A percentile compares a stretch with the other conserved stretches of the same genome.
Evolutionary conservation across 1,139 yeast genomes (phyloP).

Genomic region (Saccharomyces pastorianus): DNA sequence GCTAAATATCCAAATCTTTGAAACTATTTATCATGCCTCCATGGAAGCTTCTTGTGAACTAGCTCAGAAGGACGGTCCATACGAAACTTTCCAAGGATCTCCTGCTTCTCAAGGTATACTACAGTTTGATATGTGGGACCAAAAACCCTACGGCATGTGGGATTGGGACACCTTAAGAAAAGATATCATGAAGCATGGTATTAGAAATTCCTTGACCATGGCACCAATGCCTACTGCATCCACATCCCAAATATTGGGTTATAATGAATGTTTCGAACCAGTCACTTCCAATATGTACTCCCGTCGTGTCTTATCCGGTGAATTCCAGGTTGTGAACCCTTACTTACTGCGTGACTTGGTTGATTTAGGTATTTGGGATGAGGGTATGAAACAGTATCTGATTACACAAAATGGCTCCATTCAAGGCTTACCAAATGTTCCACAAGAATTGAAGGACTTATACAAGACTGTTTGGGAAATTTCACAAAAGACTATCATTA

Average conservation of each 20-base stretch:
- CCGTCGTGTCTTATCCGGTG: constrained; percentile 81
- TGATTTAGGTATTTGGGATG: constrained; percentile 76
- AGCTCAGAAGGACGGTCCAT: constrained; percentile 55
- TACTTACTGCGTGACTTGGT: constrained; percentile 74
- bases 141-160: constrained; percentile 35
- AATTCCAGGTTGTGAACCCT: constrained; percentile 78
- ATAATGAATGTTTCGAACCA: constrained; percentile 88
- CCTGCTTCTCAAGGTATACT: constrained; percentile 74
- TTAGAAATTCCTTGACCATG: constrained; percentile 73
- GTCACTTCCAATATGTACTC: constrained; percentile 80
- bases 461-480: constrained; percentile 98
- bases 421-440: constrained; percentile 66
- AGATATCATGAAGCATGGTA: constrained; percentile 49
- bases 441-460: constrained; percentile 62
- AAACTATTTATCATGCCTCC: constrained; percentile 84
- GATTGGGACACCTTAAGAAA: constrained; percentile 68
- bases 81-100: constrained; percentile 62
- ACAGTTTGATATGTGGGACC: constrained; percentile 75
- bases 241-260: constrained; percentile 82
- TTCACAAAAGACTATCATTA: constrained; percentile 77
- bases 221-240: constrained; percentile 98
- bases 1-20: constrained; percentile 72
- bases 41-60: constrained; percentile 72
- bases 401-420: constrained; percentile 79
- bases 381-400: constrained; percentile 68